Evolutionary conservation across 2,329 filamentous ascomycete species (phyloP), one percentile per base, ranked within the genome.

Genomic region (Talaromyces atroroseus): DNA sequence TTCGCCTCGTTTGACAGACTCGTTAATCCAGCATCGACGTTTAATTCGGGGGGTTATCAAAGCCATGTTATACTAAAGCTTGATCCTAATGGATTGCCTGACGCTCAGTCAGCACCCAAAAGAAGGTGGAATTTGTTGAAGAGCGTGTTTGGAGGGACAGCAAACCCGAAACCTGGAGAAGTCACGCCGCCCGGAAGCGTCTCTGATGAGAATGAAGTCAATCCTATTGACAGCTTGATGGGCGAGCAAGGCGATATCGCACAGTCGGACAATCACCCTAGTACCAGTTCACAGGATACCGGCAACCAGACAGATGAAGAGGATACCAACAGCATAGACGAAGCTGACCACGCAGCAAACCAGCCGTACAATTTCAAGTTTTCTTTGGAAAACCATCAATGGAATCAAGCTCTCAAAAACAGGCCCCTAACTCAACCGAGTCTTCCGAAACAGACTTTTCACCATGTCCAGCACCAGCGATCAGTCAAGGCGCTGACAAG

Each of bases 1-100:
- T 85, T 86, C 62, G 75, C 86, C 47, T 82, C 83, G 0, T 86
- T 87, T 61, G 84, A 87, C 60, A 82, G 82, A n/a, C 76, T 85
- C 29, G 71, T 82, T 23, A 70, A 82, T 21, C 69, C 77, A 53
- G 67, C 71, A 2, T 66, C 62, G 40, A 55, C 59, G 18, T 36
- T 46, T 12, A 52, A 52, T 26, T 32, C 26, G 14, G 23, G 51
- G 16, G 50, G 36, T 16, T 60, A 58, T 49, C 49, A 54, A 40
- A 57, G 49, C 14, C 56, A 54, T n/a, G 54, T 57, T 11, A 38
- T 46, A 12, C 57, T 59, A 7, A 57, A 56, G 16, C 60, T 64
- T 48, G 62, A 66, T 26, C 56, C 64, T 6, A 59, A 50, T 24
- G 55, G 47, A n/a, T 20, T 52, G 3, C 29, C 59, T 24, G 52